Base-by-base conservation (phyloP, 2,329 filamentous ascomycete genomes). In the Periconia digitata region DNA sequence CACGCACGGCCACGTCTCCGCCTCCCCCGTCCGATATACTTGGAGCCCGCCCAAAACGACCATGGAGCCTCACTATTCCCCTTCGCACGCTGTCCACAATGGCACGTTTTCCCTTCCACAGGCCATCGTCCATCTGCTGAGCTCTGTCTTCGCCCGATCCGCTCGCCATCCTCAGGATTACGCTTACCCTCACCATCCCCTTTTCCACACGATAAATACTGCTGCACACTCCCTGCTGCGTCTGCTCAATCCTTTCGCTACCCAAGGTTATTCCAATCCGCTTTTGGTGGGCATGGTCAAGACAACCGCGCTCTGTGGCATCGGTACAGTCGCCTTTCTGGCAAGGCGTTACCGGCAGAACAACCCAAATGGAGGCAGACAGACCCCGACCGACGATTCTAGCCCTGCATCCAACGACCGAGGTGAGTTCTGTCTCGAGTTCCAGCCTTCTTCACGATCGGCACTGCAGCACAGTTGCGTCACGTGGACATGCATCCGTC, bases 241-340 rank as follows among this genome's bases (percentile, higher is more conserved):
- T 16, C 36, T 59, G 23, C 43, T 64, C 40, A 59, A 61, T 45
- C 60, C 60, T 38, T 64, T 69, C 47, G 52, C 52, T 53, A 18
- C 54, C 51, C 50, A 52, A 48, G 44, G 52, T 54, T 51, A 51
- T 43, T 48, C 46, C 45, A 50, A 55, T 37, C 53, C 61, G 52
- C 60, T 53, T 47, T 56, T 59, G 45, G 66, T 68, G 65, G 69
- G 68, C 58, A 72, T 72, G 70, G 67, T 69, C 40, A 62, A 70
- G 54, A 50, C 72, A 56, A 62, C 68, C 37, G 64, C 63, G 24
- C 43, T 70, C 27, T 72, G 70, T 60, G 67, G 67, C 49, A 52
- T 69, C 35, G 60, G 63, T 53, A 66, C 27, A 15, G 10, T 32
- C 27, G 67, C 59, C 44, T n/a, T 62, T 71, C 51, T 70, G 65